Percentiles rank a stretch among this genome's conserved stretches.
phyloP scores from a whole-genome alignment of 805 yeast genomes.

The Komagataella phaffii region DNA sequence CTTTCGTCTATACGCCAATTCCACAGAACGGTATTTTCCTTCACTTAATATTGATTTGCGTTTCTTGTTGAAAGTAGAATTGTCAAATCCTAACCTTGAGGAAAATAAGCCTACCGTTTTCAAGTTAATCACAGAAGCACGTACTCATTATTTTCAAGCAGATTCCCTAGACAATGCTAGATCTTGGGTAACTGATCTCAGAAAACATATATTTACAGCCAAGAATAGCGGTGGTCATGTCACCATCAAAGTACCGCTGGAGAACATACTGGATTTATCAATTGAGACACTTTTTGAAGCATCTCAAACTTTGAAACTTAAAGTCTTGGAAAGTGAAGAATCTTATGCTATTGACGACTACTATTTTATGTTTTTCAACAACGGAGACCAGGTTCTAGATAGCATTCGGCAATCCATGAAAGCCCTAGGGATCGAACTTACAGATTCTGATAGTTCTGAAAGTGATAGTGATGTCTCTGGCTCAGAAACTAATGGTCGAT shows the following conservation, averaged over 20 bases:
- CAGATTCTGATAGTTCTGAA: neutral
- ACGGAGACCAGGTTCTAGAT: conserved; percentile 20
- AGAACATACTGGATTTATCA: conserved; percentile 49
- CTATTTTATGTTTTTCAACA: conserved; percentile 51
- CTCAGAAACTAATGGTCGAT: neutral
- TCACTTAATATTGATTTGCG: conserved; percentile 58
- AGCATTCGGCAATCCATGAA: neutral
- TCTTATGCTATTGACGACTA: conserved; percentile 53
- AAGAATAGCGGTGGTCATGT: conserved; percentile 62
- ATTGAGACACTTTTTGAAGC: conserved; percentile 40
- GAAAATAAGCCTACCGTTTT: conserved; percentile 29
- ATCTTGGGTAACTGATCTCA: conserved; percentile 65
- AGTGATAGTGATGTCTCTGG: neutral
- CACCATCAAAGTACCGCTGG: conserved; percentile 62
- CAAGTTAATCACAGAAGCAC: conserved; percentile 40
- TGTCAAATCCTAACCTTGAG: conserved; percentile 13
- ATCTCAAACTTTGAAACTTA: conserved; percentile 44
- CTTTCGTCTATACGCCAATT: conserved; percentile 49
- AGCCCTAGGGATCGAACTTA: neutral
- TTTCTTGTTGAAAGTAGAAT: conserved; percentile 47
- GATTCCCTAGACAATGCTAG: conserved; percentile 65
- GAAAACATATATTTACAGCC: conserved; percentile 65
- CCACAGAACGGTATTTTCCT: conserved; percentile 83
- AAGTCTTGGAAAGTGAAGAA: conserved; percentile 41
- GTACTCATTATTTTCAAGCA: conserved; percentile 53